Evolutionary conservation across 140 eudicot genomes (phyloP).

Genomic region (Ambrosia hybrid): DNA sequence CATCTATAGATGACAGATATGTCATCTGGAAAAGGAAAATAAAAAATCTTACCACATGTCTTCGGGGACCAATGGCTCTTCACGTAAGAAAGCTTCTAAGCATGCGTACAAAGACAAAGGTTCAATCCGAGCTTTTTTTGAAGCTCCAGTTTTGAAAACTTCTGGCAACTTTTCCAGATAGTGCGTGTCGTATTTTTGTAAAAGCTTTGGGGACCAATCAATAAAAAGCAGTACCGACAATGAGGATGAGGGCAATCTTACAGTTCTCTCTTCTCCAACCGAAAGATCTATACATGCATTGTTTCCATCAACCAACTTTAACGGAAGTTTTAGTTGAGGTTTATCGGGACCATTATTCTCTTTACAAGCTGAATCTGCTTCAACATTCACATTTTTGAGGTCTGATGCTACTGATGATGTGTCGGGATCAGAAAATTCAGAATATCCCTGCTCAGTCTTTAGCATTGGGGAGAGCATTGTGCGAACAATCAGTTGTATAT

Average conservation of each 20-base stretch:
- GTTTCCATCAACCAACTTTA: slow-evolving; percentile 86
- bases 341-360: slow-evolving; percentile 37
- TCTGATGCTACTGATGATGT: slow-evolving; percentile 40
- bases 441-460: slow-evolving; percentile 29
- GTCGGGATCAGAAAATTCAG: neutral
- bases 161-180: slow-evolving; percentile 82
- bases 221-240: slow-evolving; percentile 70
- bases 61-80: slow-evolving; percentile 98
- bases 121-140: slow-evolving; percentile 81
- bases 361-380: slow-evolving; percentile 36
- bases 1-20: no score
- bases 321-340: slow-evolving; percentile 57
- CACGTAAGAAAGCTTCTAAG: slow-evolving; percentile 91
- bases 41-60: slow-evolving; percentile 87
- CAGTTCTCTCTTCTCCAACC: slow-evolving; percentile 79
- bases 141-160: slow-evolving; percentile 65
- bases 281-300: slow-evolving; percentile 84
- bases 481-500: slow-evolving; percentile 69
- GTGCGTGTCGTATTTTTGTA: slow-evolving; percentile 64
- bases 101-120: slow-evolving; percentile 93
- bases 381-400: slow-evolving; percentile 29
- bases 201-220: slow-evolving; percentile 90
- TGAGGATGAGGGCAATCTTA: slow-evolving; percentile 74
- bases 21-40: no score
- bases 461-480: slow-evolving; percentile 79